Base-by-base conservation (phyloP, 1,139 yeast genomes). In the Hyphopichia pseudoburtonii region DNA sequence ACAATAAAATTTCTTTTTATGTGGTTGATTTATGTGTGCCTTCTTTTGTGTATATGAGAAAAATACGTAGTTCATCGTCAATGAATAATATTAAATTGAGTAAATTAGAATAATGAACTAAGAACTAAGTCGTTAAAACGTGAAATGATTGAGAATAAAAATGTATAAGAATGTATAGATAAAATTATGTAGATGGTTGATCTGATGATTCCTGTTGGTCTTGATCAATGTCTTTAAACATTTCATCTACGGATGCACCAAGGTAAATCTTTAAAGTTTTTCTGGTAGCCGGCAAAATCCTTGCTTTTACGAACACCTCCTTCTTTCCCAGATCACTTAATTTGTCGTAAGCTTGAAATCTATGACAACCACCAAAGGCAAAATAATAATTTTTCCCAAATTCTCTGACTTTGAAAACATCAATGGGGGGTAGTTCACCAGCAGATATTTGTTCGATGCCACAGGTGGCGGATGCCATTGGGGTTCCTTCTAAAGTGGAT, bases 291-390 rank as follows among this genome's bases (percentile, higher is more conserved):
- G 90, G 90, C 25, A 83, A 57, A 7, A 84, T 56, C 48, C 78
- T 79, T 53, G 86, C 80, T 47, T 73, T 78, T 3, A 84, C 90
- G 63, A 73, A 48, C 1, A 70, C 64, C 28, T 73, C 78, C 30
- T 65, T 66, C 4, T 41, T 38, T 3, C 51, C 55, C 2, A 46
- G 46, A 17, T 41, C 35, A 11, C 47, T 49, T 25, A 70, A 46
- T 37, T 66, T 62, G 44, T 82, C 89, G 52, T 84, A 84, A 0
- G 90, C 90, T 54, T 86, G 94, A 47, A 86, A 80, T 43, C 95
- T 60, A 54, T 86, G 95, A 55, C 95, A 86, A 0, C 94, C 94
- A 8, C 94, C 94, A 59, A 86, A 82, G 2, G 94, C 95, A 63
- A 86, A 86, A 53, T 81, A 86, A 55, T 73, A 74, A 21, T 64